Evolutionary conservation across 2,329 filamentous ascomycete species (phyloP), one percentile per base, ranked within the genome.

Genomic region (Fusarium ambrosium): DNA sequence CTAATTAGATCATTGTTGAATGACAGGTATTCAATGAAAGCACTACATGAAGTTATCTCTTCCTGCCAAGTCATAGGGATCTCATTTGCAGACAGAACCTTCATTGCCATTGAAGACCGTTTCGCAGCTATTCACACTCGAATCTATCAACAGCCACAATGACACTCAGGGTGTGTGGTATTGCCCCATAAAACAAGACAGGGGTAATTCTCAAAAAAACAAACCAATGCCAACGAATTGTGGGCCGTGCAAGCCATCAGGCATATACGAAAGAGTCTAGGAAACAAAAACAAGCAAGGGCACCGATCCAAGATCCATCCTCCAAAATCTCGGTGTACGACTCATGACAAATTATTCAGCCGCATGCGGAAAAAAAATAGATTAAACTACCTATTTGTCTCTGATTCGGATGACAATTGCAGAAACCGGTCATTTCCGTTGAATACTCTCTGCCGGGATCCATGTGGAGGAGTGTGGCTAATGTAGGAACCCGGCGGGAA

Each of bases 121-220:
- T 34, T 14, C 4, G 7, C 29, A 34, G n/a, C n/a, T 16, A 36
- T 45, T 53, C 48, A 53, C 24, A 53, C 48, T 32, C 24, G 9
- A 48, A 48, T 29, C 24, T 18, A 51, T 53, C 16, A 62, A n/a
- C 14, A 13, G 43, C 18, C 14, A 27, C 32, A 32, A 9, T n/a
- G 37, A 39, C 29, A 16, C 3, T 6, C 20, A 41, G 39, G 53
- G 58, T 66, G 64, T 66, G 64, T 74, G 71, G 48, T 53, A 74
- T 65, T 72, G 56, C 37, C 64, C 22, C 45, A 59, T 45, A 69
- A 48, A 74, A 71, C 60, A 56, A 48, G 64, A 65, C 68, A 61
- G 39, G 71, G 71, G 68, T 39, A 22, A 11, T 3, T 18, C 3
- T 41, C 51, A 41, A 36, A 36, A 39, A 59, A 58, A 22, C 29